phyloP scores from a whole-genome alignment of 2,329 filamentous ascomycete genomes.

The Monilinia fructigena region DNA sequence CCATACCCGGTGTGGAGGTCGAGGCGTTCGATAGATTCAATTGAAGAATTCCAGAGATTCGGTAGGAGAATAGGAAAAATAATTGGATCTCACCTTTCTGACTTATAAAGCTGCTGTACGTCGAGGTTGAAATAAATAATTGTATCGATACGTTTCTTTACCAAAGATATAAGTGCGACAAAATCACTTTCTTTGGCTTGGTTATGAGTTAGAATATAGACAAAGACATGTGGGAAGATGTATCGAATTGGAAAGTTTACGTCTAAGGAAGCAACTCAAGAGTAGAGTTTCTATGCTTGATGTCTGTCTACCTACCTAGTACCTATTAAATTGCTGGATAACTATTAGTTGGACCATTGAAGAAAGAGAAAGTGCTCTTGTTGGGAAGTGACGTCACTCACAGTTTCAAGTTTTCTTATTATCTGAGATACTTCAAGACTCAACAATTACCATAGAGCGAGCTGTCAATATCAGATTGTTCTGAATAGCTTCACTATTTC shows the following conservation, averaged over 20 bases:
- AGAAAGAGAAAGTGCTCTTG: background rate
- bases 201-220: background rate
- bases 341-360: background rate
- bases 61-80: constrained; percentile 28
- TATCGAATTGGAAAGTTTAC: background rate
- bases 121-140: background rate
- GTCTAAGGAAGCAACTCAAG: background rate
- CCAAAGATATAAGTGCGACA: background rate
- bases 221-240: no score
- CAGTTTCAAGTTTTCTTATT: background rate
- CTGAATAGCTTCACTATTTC: constrained; percentile 18
- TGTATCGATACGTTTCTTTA: background rate
- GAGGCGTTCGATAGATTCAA: constrained; percentile 28
- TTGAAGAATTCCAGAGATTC: constrained; percentile 25
- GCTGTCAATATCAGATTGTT: background rate
- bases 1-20: constrained; percentile 14
- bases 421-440: background rate
- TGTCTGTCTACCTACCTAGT: background rate
- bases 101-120: constrained; percentile 1
- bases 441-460: background rate
- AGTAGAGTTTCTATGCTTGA: background rate
- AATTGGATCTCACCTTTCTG: constrained; percentile 29
- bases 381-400: background rate
- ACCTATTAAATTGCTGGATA: no score
- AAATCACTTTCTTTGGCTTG: background rate